Evolutionary conservation across 2,329 filamentous ascomycete genomes (phyloP).

Genomic region (Simplicillium aogashimaense): DNA sequence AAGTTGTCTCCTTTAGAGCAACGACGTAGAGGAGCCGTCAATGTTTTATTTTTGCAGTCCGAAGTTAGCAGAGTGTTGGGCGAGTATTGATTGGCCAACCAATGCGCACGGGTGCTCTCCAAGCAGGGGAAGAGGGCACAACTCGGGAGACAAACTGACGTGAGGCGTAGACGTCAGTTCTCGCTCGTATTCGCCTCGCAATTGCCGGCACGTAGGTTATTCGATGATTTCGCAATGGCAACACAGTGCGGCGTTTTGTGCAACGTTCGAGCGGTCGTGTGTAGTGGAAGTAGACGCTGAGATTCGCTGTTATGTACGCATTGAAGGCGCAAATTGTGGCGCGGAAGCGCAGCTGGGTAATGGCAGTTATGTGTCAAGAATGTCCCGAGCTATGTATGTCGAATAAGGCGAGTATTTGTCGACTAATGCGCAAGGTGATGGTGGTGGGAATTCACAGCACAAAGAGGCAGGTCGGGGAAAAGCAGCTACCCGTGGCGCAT

Average conservation of each 20-base stretch:
- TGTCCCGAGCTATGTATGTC: too few species aligned
- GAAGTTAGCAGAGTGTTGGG: too few species aligned
- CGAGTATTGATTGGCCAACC: too few species aligned
- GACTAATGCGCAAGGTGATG: too few species aligned
- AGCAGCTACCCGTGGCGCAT: constrained; percentile 15
- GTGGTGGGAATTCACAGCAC: too few species aligned
- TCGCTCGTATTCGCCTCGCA: constrained; percentile 16
- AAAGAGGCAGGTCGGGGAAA: not conserved
- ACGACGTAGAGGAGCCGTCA: not conserved
- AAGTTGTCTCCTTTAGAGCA: not conserved
- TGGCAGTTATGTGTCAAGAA: constrained; percentile 1
- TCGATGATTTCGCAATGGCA: constrained; percentile 21
- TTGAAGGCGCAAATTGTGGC: constrained; percentile 10
- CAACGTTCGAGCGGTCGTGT: constrained; percentile 12
- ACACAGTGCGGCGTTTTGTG: constrained; percentile 21
- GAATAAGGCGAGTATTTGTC: too few species aligned
- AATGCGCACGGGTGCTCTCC: too few species aligned
- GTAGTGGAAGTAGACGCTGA: constrained; percentile 7
- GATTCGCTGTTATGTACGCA: constrained; percentile 8
- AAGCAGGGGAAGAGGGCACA: too few species aligned
- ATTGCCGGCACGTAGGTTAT: constrained; percentile 17
- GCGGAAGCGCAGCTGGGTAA: constrained; percentile 8
- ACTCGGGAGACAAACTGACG: too few species aligned
- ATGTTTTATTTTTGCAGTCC: too few species aligned
- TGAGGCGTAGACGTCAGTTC: too few species aligned